Evolutionary conservation across 225 moss, liverwort and hornwort genomes (phyloP).

Genomic region (Physcomitrellopsis africana): DNA sequence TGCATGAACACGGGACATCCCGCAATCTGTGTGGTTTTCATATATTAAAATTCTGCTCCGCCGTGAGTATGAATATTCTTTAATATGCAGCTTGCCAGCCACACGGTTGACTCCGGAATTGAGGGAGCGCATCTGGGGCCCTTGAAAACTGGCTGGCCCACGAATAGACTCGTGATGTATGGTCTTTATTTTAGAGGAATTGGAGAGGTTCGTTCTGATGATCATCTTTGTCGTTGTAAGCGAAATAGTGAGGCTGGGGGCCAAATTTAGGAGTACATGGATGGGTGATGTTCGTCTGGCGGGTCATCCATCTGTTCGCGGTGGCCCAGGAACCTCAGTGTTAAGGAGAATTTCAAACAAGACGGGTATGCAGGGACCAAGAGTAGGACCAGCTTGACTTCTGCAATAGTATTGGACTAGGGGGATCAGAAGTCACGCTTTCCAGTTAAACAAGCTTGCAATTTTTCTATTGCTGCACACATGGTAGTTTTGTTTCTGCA

Average conservation of each 20-base stretch:
- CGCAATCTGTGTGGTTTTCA: no score
- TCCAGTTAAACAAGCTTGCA: conserved; percentile 6
- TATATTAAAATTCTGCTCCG: no score
- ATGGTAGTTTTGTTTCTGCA: conserved; percentile 8
- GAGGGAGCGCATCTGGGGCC: conserved; percentile 33
- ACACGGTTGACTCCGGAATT: conserved; percentile 27
- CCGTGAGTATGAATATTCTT: no score
- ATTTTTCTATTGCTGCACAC: background rate
- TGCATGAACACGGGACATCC: no score
- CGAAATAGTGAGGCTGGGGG: background rate
- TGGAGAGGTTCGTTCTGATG: background rate
- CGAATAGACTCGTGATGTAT: conserved; percentile 1
- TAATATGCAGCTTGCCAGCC: no score
- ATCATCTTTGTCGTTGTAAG: no score
- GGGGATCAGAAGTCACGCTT: background rate
- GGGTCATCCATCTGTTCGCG: conserved; percentile 23
- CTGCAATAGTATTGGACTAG: background rate
- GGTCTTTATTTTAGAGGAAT: conserved; percentile 1
- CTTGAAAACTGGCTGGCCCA: conserved; percentile 29
- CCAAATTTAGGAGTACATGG: conserved; percentile 16
- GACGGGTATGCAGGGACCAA: background rate
- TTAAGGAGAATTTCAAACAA: background rate
- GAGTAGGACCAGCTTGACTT: background rate
- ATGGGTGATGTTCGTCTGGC: conserved; percentile 13
- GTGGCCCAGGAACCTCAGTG: conserved; percentile 12